A percentile compares a stretch with the other conserved stretches of the same genome.
phyloP scores from a whole-genome alignment of 139 green algal genomes.

The Gonium pectorale region DNA sequence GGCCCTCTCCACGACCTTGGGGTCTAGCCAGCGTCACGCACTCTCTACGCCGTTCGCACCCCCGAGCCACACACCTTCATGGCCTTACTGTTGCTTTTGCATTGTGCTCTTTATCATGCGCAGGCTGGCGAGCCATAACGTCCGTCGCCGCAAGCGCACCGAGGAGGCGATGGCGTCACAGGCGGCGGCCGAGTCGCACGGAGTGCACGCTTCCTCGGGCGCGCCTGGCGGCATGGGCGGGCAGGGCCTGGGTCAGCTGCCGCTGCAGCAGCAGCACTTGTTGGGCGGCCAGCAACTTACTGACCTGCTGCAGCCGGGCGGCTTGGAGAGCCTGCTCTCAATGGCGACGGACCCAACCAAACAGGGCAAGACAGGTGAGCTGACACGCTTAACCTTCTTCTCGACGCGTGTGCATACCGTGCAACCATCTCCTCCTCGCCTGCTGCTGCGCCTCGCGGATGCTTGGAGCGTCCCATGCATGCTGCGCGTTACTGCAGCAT shows the following conservation, averaged over 20 bases:
- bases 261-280: slow-evolving; percentile 16
- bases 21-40: no score
- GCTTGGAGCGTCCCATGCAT: background rate
- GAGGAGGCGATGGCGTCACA: slow-evolving; percentile 29
- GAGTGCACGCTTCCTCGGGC: background rate
- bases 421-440: no score
- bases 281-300: background rate
- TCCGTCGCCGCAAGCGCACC: slow-evolving; percentile 37
- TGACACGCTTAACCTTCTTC: background rate
- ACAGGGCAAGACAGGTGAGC: background rate
- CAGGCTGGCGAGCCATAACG: slow-evolving; percentile 45
- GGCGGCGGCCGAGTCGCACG: background rate
- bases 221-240: background rate
- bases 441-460: no score
- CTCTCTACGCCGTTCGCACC: background rate
- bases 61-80: background rate
- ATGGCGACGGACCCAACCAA: background rate
- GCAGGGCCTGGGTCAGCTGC: background rate
- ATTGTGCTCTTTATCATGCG: background rate
- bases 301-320: background rate
- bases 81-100: background rate
- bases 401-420: background rate
- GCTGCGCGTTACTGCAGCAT: no score
- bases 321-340: slow-evolving; percentile 11
- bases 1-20: no score